Percentiles rank a stretch among this genome's conserved stretches.
Conservation (phyloP, 352 stramenopile genomes). For the Pythium grandisporangium region DNA sequence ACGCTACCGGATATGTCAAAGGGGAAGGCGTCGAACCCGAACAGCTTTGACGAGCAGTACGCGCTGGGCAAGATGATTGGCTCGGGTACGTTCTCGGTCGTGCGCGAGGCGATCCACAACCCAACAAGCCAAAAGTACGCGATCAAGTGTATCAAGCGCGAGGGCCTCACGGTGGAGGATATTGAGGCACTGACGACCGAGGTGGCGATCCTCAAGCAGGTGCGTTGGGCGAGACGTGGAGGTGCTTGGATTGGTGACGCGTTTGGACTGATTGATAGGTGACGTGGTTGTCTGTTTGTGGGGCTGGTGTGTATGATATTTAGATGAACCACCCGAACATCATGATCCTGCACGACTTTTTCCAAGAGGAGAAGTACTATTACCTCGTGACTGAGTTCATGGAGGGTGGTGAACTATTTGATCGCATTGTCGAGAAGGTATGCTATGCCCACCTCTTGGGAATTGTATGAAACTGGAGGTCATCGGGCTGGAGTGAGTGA, state of each 20-base stretch:
- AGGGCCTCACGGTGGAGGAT: constrained; percentile 76
- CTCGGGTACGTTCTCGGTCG: constrained; percentile 86
- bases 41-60: constrained; percentile 82
- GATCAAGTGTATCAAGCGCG: constrained; percentile 90
- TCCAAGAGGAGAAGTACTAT: constrained; percentile 91
- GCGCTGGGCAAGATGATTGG: constrained; percentile 82
- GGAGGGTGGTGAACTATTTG: constrained; percentile 86
- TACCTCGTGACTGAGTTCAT: constrained; percentile 98
- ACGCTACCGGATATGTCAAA: constrained; percentile 3
- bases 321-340: constrained; percentile 92
- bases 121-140: constrained; percentile 78
- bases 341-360: constrained; percentile 91
- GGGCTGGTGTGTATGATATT: no score
- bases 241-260: constrained; percentile 1
- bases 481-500: no score
- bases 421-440: constrained; percentile 83
- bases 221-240: constrained; percentile 9
- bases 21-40: constrained; percentile 26
- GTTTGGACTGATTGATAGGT: neutral
- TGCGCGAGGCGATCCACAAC: constrained; percentile 80
- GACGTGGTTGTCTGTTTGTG: neutral
- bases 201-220: constrained; percentile 80
- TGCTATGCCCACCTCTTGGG: neutral
- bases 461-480: neutral
- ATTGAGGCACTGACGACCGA: constrained; percentile 83